phyloP scores from a whole-genome alignment of 1,139 yeast genomes.

The Magnusiomyces paraingens region DNA sequence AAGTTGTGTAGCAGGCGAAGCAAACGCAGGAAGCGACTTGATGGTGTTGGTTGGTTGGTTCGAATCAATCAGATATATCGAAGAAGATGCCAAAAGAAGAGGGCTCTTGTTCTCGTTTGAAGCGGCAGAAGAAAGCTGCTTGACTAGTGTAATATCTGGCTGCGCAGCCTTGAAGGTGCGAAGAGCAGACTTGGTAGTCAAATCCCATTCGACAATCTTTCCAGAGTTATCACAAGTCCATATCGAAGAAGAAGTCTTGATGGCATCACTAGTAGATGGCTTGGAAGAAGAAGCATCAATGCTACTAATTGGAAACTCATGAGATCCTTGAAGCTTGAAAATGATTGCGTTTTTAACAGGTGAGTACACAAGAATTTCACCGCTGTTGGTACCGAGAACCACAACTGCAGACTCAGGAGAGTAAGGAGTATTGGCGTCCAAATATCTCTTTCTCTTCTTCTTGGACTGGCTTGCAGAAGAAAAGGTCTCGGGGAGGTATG shows the following conservation, averaged over 20 bases:
- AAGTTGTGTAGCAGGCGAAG: slow-evolving; percentile 21
- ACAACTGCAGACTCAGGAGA: slow-evolving; percentile 33
- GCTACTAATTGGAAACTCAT: slow-evolving; percentile 48
- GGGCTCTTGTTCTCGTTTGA: slow-evolving; percentile 12
- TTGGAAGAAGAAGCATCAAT: slow-evolving; percentile 35
- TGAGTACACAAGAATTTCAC: slow-evolving; percentile 58
- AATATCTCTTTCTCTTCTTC: slow-evolving; percentile 31
- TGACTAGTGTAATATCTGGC: slow-evolving; percentile 26
- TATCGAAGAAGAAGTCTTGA: slow-evolving; percentile 11
- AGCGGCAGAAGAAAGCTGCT: slow-evolving; percentile 38
- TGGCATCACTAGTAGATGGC: slow-evolving; percentile 23
- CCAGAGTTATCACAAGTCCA: slow-evolving; percentile 68
- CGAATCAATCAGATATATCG: slow-evolving; percentile 47
- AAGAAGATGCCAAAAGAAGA: slow-evolving; percentile 61
- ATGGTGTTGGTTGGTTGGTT: slow-evolving; percentile 18
- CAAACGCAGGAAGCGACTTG: slow-evolving; percentile 26
- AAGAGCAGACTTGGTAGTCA: slow-evolving; percentile 38
- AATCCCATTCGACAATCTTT: slow-evolving; percentile 57
- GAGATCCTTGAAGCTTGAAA: slow-evolving; percentile 45
- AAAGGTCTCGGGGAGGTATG: slow-evolving; percentile 25
- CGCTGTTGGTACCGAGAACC: slow-evolving; percentile 62
- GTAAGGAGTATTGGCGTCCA: slow-evolving; percentile 13
- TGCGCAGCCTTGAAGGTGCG: slow-evolving; percentile 41
- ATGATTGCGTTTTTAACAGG: slow-evolving; percentile 57
- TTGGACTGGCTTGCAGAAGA: slow-evolving; percentile 17